Evolutionary conservation across 192 early-diverging fungal genomes (phyloP).

Genomic region (Funneliformis mosseae): DNA sequence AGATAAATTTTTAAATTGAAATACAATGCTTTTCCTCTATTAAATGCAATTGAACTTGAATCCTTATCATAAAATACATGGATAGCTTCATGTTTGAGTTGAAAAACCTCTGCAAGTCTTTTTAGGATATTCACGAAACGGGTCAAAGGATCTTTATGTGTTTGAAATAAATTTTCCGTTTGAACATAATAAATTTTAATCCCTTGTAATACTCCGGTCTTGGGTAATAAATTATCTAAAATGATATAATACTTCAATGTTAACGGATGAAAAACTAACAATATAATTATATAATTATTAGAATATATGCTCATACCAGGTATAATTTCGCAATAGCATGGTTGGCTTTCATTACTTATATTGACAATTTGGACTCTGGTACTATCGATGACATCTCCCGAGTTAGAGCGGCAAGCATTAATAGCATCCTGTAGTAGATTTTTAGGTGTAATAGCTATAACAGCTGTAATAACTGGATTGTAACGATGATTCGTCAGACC

Average conservation of each 20-base stretch:
- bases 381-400: too few relatives aligned
- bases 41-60: constrained; percentile 79
- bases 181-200: constrained; percentile 48
- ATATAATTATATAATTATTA: too few relatives aligned
- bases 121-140: constrained; percentile 50
- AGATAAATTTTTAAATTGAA: constrained; percentile 84
- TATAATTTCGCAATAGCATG: too few relatives aligned
- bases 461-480: too few relatives aligned
- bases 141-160: constrained; percentile 38
- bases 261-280: too few relatives aligned
- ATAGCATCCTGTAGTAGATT: too few relatives aligned
- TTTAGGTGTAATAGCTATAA: too few relatives aligned
- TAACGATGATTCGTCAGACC: too few relatives aligned
- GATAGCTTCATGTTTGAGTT: constrained; percentile 53
- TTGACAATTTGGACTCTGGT: too few relatives aligned
- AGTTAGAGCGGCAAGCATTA: too few relatives aligned
- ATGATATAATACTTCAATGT: neutral
- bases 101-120: constrained; percentile 62
- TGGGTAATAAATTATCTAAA: constrained; percentile 42
- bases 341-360: too few relatives aligned
- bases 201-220: constrained; percentile 40
- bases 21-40: constrained; percentile 72
- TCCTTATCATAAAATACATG: constrained; percentile 79
- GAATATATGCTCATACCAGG: too few relatives aligned
- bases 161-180: constrained; percentile 43